Evolutionary conservation across 1,284 basidiomycete species (phyloP).

Genomic region (Testicularia cyperi): DNA sequence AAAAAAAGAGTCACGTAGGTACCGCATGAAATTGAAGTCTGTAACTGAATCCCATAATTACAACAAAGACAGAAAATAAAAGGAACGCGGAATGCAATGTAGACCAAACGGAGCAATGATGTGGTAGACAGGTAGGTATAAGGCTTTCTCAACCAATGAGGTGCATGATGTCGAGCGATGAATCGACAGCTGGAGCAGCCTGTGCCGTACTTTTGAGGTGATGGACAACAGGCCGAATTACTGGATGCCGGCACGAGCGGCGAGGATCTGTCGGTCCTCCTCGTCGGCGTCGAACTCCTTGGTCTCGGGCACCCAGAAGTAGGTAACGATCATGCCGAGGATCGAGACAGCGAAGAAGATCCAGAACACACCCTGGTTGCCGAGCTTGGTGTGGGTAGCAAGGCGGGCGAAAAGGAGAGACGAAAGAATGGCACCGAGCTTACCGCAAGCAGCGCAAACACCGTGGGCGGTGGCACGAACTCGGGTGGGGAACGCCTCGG

Average conservation of each 20-base stretch:
- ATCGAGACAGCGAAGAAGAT: slow-evolving; percentile 55
- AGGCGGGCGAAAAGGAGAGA: slow-evolving; percentile 58
- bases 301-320: slow-evolving; percentile 49
- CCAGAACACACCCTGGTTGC: slow-evolving; percentile 49
- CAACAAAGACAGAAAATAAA: too few species aligned
- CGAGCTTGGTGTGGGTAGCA: slow-evolving; percentile 23
- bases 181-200: too few species aligned
- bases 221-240: too few species aligned
- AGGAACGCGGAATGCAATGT: too few species aligned
- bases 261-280: slow-evolving; percentile 50
- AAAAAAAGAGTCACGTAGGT: too few species aligned
- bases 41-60: too few species aligned
- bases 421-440: slow-evolving; percentile 64
- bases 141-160: too few species aligned
- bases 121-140: too few species aligned
- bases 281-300: slow-evolving; percentile 53
- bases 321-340: slow-evolving; percentile 42
- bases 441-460: slow-evolving; percentile 63
- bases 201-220: too few species aligned
- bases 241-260: slow-evolving; percentile 34
- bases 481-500: slow-evolving; percentile 77
- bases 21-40: too few species aligned
- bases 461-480: slow-evolving; percentile 64
- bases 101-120: too few species aligned
- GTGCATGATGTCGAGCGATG: too few species aligned